phyloP scores from a whole-genome alignment of 2,329 filamentous ascomycete species.

The Fusarium abutilonis region DNA sequence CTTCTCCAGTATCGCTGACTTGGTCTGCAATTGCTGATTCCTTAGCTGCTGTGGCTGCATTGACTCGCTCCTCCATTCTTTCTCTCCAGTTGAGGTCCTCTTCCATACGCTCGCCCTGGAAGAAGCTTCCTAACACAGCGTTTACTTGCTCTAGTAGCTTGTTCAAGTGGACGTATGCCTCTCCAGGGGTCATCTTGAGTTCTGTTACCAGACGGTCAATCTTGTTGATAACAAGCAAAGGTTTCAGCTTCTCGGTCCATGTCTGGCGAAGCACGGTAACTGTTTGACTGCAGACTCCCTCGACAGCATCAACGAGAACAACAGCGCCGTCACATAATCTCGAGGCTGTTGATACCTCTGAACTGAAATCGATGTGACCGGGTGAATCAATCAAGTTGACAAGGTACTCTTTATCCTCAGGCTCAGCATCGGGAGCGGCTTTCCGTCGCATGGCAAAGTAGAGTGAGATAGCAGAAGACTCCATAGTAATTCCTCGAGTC shows the following conservation, averaged over 20 bases:
- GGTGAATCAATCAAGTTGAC: slow-evolving; percentile 98
- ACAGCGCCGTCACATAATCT: slow-evolving; percentile 93
- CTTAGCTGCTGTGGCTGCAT: slow-evolving; percentile 73
- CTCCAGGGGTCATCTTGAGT: slow-evolving; percentile 88
- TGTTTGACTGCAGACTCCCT: slow-evolving; percentile 98
- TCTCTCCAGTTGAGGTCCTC: slow-evolving; percentile 97
- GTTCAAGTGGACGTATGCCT: slow-evolving; percentile 89
- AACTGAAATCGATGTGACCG: slow-evolving; percentile 98
- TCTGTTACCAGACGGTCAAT: slow-evolving; percentile 96
- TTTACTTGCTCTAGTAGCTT: slow-evolving; percentile 96
- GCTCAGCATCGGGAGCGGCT: slow-evolving; percentile 71
- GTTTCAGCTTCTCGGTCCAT: slow-evolving; percentile 95
- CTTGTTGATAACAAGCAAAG: slow-evolving; percentile 96
- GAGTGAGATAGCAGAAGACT: slow-evolving; percentile 96
- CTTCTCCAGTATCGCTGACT: slow-evolving; percentile 64
- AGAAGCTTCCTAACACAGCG: slow-evolving; percentile 96
- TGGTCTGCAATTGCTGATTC: slow-evolving; percentile 60
- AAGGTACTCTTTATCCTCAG: slow-evolving; percentile 86
- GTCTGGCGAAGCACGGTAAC: slow-evolving; percentile 95
- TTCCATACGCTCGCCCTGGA: slow-evolving; percentile 98
- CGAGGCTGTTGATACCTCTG: slow-evolving; percentile 95
- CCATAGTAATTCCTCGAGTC: slow-evolving; percentile 98
- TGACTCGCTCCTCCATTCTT: slow-evolving; percentile 85
- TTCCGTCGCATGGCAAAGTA: slow-evolving; percentile 92
- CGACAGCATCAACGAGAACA: slow-evolving; percentile 94